These are phyloP conservation scores for Eucommia ulmoides DNA, from an alignment of 257 asterid genomes.

Conservation along the genomic window DNA sequence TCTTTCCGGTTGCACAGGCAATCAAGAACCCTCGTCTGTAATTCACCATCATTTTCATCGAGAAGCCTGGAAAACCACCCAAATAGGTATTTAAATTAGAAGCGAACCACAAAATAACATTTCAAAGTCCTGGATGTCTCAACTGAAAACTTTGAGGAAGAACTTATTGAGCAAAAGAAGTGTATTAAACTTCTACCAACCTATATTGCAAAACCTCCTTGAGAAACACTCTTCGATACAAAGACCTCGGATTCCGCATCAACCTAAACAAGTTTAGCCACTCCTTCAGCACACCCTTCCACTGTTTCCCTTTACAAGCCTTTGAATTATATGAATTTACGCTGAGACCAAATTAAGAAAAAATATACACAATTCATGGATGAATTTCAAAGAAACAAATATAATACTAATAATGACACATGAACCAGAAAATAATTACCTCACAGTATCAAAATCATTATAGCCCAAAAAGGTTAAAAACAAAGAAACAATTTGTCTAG, in stretches of 20 bases:
- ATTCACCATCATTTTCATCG: slow-evolving; percentile 71
- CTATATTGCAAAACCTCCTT: slow-evolving; percentile 66
- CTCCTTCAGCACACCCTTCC: slow-evolving; percentile 63
- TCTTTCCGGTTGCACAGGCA: slow-evolving; percentile 90
- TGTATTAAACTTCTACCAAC: slow-evolving; percentile 26
- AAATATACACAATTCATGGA: neutral
- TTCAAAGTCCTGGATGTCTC: neutral
- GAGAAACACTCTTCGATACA: slow-evolving; percentile 38
- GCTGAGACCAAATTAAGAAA: slow-evolving; percentile 23
- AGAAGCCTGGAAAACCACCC: slow-evolving; percentile 46
- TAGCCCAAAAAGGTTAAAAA: slow-evolving; percentile 80
- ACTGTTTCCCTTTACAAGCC: slow-evolving; percentile 49
- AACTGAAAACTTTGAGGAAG: neutral
- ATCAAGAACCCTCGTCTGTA: slow-evolving; percentile 78
- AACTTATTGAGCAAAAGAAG: slow-evolving; percentile 1
- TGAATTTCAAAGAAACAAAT: neutral
- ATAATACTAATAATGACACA: slow-evolving; percentile 1
- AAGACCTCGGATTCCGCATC: slow-evolving; percentile 60
- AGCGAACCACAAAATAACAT: slow-evolving; percentile 1
- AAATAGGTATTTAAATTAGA: slow-evolving; percentile 2
- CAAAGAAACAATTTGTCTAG: slow-evolving; percentile 58
- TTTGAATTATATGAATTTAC: slow-evolving; percentile 26
- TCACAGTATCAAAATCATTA: slow-evolving; percentile 26
- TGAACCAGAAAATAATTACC: slow-evolving; percentile 26
- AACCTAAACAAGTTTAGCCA: slow-evolving; percentile 66